Conservation (phyloP, 768 basidiomycete species). For the Myochromella boudieri region DNA sequence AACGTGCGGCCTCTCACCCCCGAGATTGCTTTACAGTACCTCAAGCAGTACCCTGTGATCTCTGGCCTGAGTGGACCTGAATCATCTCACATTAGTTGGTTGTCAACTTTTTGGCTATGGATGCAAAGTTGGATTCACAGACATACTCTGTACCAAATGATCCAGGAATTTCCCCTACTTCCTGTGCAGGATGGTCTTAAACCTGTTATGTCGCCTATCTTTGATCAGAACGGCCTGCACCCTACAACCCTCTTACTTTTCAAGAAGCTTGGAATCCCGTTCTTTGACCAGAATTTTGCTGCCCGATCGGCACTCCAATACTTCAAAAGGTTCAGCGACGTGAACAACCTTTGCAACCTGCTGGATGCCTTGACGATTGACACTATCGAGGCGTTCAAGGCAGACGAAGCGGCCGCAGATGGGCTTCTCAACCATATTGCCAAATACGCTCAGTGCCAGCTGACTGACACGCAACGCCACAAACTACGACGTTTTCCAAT, state of each 20-base stretch:
- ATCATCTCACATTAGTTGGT: slow-evolving; percentile 27
- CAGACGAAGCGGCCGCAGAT: neutral
- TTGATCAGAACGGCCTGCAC: slow-evolving; percentile 23
- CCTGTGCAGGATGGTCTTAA: slow-evolving; percentile 32
- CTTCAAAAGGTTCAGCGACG: slow-evolving; percentile 18
- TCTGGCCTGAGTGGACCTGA: slow-evolving; percentile 25
- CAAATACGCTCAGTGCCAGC: neutral
- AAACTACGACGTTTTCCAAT: slow-evolving; percentile 10
- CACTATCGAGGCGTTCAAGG: neutral
- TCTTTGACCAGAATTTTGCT: slow-evolving; percentile 29
- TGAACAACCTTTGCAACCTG: slow-evolving; percentile 28
- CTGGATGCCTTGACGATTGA: slow-evolving; percentile 24
- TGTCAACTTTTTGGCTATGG: slow-evolving; percentile 48
- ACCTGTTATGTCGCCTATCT: slow-evolving; percentile 24
- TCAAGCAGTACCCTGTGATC: slow-evolving; percentile 22
- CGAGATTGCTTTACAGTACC: slow-evolving; percentile 27
- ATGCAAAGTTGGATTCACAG: slow-evolving; percentile 22
- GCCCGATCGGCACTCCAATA: slow-evolving; percentile 20
- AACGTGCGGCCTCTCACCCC: slow-evolving; percentile 31
- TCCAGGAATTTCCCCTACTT: slow-evolving; percentile 27
- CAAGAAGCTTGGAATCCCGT: slow-evolving; percentile 28
- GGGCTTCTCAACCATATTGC: slow-evolving; percentile 1
- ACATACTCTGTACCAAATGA: slow-evolving; percentile 20
- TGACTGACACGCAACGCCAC: slow-evolving; percentile 1
- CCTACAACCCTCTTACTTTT: slow-evolving; percentile 21